Evolutionary conservation across 2,329 filamentous ascomycete genomes (phyloP), one percentile per base, ranked within the genome.

Genomic region (Coccinonectria pachysandricola): DNA sequence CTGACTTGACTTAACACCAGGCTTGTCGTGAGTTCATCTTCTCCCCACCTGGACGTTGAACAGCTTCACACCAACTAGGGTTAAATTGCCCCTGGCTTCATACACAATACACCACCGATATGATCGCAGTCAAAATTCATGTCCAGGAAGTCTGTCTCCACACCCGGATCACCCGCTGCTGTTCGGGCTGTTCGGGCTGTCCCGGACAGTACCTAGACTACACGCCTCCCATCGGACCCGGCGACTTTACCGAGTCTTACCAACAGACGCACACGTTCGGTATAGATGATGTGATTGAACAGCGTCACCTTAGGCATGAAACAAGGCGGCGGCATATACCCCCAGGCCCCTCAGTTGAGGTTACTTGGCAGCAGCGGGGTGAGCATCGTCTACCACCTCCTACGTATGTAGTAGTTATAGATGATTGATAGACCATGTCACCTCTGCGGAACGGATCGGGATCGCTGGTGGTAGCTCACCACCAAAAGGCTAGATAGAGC

Each of bases 11-110:
- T n/a, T n/a, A n/a, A n/a, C n/a, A 35, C 20, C 31, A 57, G 54
- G 52, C 54, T 6, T 59, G 55, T 26, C 53, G 54, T 12, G 55
- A 59, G 30, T 60, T 58, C 34, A 50, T 48, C 20, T 48, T 48
- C 35, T 35, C 35, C 15, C 28, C 25, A 32, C 31, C 27, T 31
- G 27, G 34, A n/a, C n/a, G n/a, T n/a, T n/a, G n/a, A n/a, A n/a
- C n/a, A n/a, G n/a, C n/a, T n/a, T n/a, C n/a, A n/a, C n/a, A n/a
- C n/a, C n/a, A n/a, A n/a, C n/a, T 36, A 47, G 43, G 45, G 45
- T 32, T 40, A 27, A 19, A 21, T 27, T 28, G 35, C 45, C 45
- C 45, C 48, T 43, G 33, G 41, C 37, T 24, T 28, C 29, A 30
- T 26, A 37, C 39, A 45, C 40, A 43, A 31, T 30, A 23, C 33